Percentiles rank a stretch among this genome's conserved stretches.
phyloP scores from a whole-genome alignment of 352 stramenopile genomes.

The Blastocystis sp. region DNA sequence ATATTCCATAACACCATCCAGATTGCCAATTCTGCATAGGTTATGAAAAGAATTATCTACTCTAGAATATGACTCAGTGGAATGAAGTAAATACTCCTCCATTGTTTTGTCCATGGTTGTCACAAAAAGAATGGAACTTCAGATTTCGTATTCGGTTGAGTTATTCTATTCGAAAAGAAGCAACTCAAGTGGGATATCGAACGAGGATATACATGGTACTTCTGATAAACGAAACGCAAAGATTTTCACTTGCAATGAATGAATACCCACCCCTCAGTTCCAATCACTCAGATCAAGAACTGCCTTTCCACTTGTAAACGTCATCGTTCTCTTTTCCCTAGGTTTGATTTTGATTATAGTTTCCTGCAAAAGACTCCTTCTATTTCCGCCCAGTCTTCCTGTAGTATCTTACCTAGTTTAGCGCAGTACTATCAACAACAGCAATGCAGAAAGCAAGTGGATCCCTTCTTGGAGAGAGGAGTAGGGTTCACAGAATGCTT shows the following conservation, averaged over 20 bases:
- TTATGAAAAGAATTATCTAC: conserved; percentile 39
- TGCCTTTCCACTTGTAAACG: not conserved
- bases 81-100: not conserved
- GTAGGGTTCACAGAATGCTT: not conserved
- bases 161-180: not conserved
- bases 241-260: not conserved
- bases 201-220: not conserved
- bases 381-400: not conserved
- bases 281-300: not conserved
- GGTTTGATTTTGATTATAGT: conserved; percentile 9
- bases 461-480: not conserved
- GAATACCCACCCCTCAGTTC: not conserved
- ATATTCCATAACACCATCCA: conserved; percentile 1
- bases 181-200: not conserved
- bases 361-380: not conserved
- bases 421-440: not conserved
- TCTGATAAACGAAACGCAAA: not conserved
- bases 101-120: conserved; percentile 49
- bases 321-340: not conserved
- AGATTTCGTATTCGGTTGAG: not conserved
- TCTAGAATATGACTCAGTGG: not conserved
- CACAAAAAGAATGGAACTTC: not conserved
- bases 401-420: not conserved
- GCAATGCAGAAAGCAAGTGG: not conserved
- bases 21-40: not conserved